Conservation (phyloP, 106 monocot genomes). For the Phalaenopsis aphrodite region DNA sequence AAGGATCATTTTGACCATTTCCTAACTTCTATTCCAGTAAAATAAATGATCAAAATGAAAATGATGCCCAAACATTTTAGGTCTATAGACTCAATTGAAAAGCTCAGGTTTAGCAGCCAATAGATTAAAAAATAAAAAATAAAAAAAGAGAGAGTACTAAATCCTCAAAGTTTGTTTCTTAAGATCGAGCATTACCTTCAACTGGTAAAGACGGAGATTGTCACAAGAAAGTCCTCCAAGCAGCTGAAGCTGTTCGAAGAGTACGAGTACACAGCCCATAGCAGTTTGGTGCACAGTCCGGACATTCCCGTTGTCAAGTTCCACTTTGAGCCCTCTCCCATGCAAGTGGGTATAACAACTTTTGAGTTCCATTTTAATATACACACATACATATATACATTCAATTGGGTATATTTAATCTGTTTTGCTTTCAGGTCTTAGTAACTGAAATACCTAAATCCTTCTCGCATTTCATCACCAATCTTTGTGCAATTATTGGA, state of each 20-base stretch:
- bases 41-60: too few relatives aligned
- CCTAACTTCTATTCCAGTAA: too few relatives aligned
- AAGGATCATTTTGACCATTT: too few relatives aligned
- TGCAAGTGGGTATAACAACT: conserved; percentile 46
- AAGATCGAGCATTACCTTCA: conserved; percentile 98
- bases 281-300: conserved; percentile 72
- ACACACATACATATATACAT: not conserved
- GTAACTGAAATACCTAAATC: conserved; percentile 73
- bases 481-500: conserved; percentile 94
- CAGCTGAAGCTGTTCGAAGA: conserved; percentile 70
- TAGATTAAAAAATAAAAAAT: too few relatives aligned
- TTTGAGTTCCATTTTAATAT: not conserved
- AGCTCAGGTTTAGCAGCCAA: too few relatives aligned
- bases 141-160: too few relatives aligned
- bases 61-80: too few relatives aligned
- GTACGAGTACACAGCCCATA: conserved; percentile 93
- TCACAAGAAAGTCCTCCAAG: conserved; percentile 34
- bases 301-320: conserved; percentile 80
- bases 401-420: not conserved
- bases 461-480: conserved; percentile 95
- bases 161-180: conserved; percentile 3
- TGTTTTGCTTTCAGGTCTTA: conserved; percentile 53
- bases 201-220: conserved; percentile 77
- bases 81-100: too few relatives aligned
- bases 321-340: conserved; percentile 88